Base-by-base conservation (phyloP, 495 filamentous ascomycete genomes). In the Annulohypoxylon bovei region DNA sequence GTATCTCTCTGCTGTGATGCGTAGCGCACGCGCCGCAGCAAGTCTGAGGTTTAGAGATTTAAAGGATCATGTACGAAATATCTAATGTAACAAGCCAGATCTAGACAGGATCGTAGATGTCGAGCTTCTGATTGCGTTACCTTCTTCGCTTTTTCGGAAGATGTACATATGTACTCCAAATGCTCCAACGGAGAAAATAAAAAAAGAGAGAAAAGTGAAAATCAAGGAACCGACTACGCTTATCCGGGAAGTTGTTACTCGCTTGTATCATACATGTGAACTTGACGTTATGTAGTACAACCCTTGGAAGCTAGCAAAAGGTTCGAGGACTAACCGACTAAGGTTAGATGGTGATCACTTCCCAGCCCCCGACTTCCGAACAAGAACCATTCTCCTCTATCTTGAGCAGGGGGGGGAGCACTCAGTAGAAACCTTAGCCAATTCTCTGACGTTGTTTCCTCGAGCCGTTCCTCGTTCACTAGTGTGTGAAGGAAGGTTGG, bases 371-470 rank as follows among this genome's bases (percentile, higher is more conserved):
- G 62, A 61, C 37, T 49, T 65, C 55, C 62, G 39, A 65, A 56
- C 25, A 22, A 47, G 44, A 55, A 56, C 49, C 14, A 63, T 44
- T 18, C 22, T 16, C 52, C 27, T 39, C 49, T 40, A 50, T 53
- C 27, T 57, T 27, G 5, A 25, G 46, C 33, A 52, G 9, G 42
- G 42, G 27, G 16, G n/a, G 47, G 12, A 27, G 39, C 25, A 55
- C 30, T n/a, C 44, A 23, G 12, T 18, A 37, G 44, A 53, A 63
- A 42, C 16, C 22, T n/a, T n/a, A n/a, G n/a, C n/a, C 56, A 56
- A 40, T 68, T 33, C 49, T 71, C 68, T 71, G 68, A 71, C 62
- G 68, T 67, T 71, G 58, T 54, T 71, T 62, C 52, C 68, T 67
- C 63, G 52, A 67, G 57, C 50, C 49, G 49, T 61, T 50, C 42